phyloP scores from a whole-genome alignment of 2,329 filamentous ascomycete species.

The Emmonsiellopsis sp. region DNA sequence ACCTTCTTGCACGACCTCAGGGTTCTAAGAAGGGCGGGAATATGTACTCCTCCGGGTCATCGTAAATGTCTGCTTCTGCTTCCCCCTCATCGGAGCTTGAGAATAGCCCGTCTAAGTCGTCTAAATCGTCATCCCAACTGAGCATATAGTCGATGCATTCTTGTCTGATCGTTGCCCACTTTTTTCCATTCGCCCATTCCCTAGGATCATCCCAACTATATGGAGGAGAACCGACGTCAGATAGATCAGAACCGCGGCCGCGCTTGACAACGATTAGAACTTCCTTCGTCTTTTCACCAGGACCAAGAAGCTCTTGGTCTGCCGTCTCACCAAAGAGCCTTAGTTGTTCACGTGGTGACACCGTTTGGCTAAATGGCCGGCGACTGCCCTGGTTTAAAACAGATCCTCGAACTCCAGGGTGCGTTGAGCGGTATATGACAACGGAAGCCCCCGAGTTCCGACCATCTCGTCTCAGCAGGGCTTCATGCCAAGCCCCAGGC shows the following conservation, averaged over 20 bases:
- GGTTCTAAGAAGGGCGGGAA: background rate
- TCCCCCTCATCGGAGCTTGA: background rate
- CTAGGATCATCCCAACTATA: background rate
- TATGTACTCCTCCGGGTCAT: background rate
- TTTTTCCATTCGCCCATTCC: background rate
- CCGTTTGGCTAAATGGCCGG: conserved; percentile 3
- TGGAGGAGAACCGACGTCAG: background rate
- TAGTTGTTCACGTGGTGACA: conserved; percentile 1
- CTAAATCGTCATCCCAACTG: background rate
- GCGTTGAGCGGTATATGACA: conserved; percentile 11
- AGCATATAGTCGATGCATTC: background rate
- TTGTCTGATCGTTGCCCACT: background rate
- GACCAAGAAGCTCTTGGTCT: conserved; percentile 1
- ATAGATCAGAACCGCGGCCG: conserved; percentile 4
- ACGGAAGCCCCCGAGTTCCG: conserved; percentile 10
- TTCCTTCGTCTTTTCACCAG: conserved; percentile 3
- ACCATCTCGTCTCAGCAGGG: conserved; percentile 8
- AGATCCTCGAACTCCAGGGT: background rate
- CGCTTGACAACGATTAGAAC: conserved; percentile 7
- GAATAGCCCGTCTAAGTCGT: background rate
- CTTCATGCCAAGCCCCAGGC: conserved; percentile 10
- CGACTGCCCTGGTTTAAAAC: conserved; percentile 1
- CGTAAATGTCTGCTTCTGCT: background rate
- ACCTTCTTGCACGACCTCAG: too few relatives aligned
- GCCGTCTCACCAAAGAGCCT: conserved; percentile 3